Evolutionary conservation across 2,329 filamentous ascomycete species (phyloP), one percentile per base, ranked within the genome.

Genomic region (Arthrobotrys iridis): DNA sequence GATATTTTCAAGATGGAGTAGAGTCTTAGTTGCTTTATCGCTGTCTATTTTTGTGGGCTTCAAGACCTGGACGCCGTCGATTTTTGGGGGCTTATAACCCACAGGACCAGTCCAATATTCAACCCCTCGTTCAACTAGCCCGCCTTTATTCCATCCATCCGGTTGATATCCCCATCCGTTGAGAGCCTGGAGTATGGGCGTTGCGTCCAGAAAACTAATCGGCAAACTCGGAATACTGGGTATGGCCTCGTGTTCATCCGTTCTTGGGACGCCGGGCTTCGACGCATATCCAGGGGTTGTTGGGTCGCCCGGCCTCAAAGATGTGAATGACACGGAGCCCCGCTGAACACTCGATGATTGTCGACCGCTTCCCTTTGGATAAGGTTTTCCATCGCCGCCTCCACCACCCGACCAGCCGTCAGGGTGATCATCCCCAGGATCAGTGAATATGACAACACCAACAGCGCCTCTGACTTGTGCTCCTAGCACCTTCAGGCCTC

Each of bases 391-490:
- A 78, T 88, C 87, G 28, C 87, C 82, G 79, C 93, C 93, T 0
- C 93, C 93, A 80, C 96, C 91, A 45, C 71, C 71, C 11, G 71
- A 55, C 71, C 71, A 75, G 30, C 48, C 60, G 15, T 75, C 71
- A 8, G 71, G 71, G 63, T 75, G 35, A 33, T 75, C 71, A 57
- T 97, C 91, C 0, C 86, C 86, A 0, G 94, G 94, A 81, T 98
- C 95, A 52, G 91, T 96, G 84, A 97, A 99, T 72, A 97, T 91
- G 67, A 99, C 87, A 79, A 93, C 96, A 8, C 94, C 95, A 1
- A 87, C 88, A 77, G 93, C 95, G 1, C 95, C 95, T n/a, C 91
- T 91, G 79, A 92, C 82, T 82, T 97, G 92, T 0, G 95, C 95
- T 4, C 92, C 92, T 83, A 93, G 96, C 79, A 99, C 87, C 82